Percentiles rank a stretch among this genome's conserved stretches.
phyloP scores from a whole-genome alignment of 331 rosid species.

The Erythrophleum ivorense region DNA sequence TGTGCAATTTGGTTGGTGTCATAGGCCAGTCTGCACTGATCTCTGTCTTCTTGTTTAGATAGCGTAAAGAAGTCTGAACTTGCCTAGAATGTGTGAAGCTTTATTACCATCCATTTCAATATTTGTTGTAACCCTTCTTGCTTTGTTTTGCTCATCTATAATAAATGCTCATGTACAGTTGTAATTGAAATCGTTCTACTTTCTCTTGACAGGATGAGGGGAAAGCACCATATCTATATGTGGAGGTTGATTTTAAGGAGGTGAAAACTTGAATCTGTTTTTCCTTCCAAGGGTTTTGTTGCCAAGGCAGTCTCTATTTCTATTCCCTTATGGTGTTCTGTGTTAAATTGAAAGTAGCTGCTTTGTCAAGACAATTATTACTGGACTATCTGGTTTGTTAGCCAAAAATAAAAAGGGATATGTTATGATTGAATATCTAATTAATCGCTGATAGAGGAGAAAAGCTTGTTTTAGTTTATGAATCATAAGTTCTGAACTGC shows the following conservation, averaged over 20 bases:
- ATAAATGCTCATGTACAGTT: conserved; percentile 31
- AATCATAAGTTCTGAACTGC: not conserved
- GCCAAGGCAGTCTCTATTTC: conserved; percentile 30
- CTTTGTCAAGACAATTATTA: conserved; percentile 31
- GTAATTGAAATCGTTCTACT: conserved; percentile 23
- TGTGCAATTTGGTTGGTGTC: conserved; percentile 12
- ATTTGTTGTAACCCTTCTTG: conserved; percentile 19
- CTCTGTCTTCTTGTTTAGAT: not conserved
- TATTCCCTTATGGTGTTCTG: conserved; percentile 23
- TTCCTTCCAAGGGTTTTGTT: conserved; percentile 33
- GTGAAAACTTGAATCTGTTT: conserved; percentile 48
- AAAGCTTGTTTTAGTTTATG: not conserved
- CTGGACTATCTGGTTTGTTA: conserved; percentile 13
- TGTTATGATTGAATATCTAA: conserved; percentile 24
- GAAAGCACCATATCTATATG: conserved; percentile 78
- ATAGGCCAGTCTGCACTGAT: not conserved
- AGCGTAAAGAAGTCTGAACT: not conserved
- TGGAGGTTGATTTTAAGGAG: conserved; percentile 97
- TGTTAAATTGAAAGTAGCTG: conserved; percentile 17
- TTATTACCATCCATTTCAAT: conserved; percentile 15
- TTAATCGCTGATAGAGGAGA: conserved; percentile 19
- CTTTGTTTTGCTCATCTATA: conserved; percentile 21
- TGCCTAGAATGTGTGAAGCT: conserved; percentile 8
- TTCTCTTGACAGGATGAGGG: conserved; percentile 78
- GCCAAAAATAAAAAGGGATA: not conserved